A percentile compares a stretch with the other conserved stretches of the same genome.
These are phyloP conservation scores for Fonsecaea pugnacius DNA, from an alignment of 2,329 filamentous ascomycete species.

Conservation along the genomic window DNA sequence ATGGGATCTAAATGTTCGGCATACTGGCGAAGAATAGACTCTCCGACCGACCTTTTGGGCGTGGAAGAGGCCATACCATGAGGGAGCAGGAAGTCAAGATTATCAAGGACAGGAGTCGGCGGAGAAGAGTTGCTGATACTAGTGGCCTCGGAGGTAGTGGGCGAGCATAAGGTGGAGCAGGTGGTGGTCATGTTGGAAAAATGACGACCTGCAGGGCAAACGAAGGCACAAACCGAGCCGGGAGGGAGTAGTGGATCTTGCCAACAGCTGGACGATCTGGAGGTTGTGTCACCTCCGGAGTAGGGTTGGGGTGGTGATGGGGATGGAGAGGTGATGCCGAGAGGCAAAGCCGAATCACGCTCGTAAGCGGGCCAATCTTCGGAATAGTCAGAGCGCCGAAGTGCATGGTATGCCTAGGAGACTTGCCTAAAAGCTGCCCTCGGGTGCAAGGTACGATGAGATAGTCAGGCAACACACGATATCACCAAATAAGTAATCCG, in stretches of 20 bases:
- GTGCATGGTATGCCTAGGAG: neutral
- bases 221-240: slow-evolving; percentile 21
- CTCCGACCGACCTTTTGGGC: slow-evolving; percentile 39
- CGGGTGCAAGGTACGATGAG: neutral
- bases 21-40: slow-evolving; percentile 51
- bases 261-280: slow-evolving; percentile 1
- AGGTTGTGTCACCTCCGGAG: neutral
- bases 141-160: slow-evolving; percentile 33
- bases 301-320: slow-evolving; percentile 3
- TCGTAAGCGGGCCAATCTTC: slow-evolving; percentile 21
- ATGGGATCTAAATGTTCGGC: slow-evolving; percentile 50
- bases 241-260: slow-evolving; percentile 2
- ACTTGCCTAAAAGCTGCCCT: neutral
- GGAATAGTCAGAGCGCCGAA: slow-evolving; percentile 19
- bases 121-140: slow-evolving; percentile 32
- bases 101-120: slow-evolving; percentile 34
- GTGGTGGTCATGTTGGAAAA: slow-evolving; percentile 17
- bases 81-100: slow-evolving; percentile 37
- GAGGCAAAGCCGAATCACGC: neutral
- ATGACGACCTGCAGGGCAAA: slow-evolving; percentile 1
- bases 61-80: slow-evolving; percentile 36
- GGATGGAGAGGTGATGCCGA: neutral
- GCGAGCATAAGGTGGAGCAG: slow-evolving; percentile 37
- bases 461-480: neutral
- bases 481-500: slow-evolving; percentile 16